Percentiles rank a stretch among this genome's conserved stretches.
These are phyloP conservation scores for Sordariomycetes sp. DNA, from an alignment of 2,329 filamentous ascomycete genomes.

Conservation along the genomic window DNA sequence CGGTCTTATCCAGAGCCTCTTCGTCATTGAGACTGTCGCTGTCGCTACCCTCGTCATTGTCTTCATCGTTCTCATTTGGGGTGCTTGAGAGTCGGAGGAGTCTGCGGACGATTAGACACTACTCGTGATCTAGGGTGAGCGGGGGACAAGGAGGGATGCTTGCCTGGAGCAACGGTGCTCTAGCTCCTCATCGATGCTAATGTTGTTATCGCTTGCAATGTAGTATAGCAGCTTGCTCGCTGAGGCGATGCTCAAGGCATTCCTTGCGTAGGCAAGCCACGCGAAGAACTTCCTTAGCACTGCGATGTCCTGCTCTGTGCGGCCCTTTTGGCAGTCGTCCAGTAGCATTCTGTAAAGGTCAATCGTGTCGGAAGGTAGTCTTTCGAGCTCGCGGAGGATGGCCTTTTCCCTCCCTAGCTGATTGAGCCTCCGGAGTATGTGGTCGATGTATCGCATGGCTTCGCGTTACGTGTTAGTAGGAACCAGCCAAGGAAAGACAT, in stretches of 20 bases:
- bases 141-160: background rate
- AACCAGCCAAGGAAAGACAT: background rate
- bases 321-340: constrained; percentile 12
- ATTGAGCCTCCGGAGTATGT: constrained; percentile 17
- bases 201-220: background rate
- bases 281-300: constrained; percentile 1
- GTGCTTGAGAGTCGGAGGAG: constrained; percentile 1
- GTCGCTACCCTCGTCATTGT: background rate
- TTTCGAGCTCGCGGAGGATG: constrained; percentile 12
- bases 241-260: background rate
- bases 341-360: constrained; percentile 13
- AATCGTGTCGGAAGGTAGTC: background rate
- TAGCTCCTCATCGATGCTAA: constrained; percentile 3
- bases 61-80: background rate
- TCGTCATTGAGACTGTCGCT: constrained; percentile 1
- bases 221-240: background rate
- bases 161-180: constrained; percentile 2
- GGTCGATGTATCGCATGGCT: constrained; percentile 22
- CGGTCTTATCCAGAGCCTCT: background rate
- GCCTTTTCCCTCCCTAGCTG: constrained; percentile 17
- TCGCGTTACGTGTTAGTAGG: background rate
- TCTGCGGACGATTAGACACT: background rate
- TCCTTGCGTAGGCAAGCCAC: constrained; percentile 2
- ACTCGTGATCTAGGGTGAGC: background rate
- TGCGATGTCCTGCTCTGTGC: background rate